Evolutionary conservation across 352 stramenopile species (phyloP), one percentile per base, ranked within the genome.

Genomic region (Globisporangium acanthophoron): DNA sequence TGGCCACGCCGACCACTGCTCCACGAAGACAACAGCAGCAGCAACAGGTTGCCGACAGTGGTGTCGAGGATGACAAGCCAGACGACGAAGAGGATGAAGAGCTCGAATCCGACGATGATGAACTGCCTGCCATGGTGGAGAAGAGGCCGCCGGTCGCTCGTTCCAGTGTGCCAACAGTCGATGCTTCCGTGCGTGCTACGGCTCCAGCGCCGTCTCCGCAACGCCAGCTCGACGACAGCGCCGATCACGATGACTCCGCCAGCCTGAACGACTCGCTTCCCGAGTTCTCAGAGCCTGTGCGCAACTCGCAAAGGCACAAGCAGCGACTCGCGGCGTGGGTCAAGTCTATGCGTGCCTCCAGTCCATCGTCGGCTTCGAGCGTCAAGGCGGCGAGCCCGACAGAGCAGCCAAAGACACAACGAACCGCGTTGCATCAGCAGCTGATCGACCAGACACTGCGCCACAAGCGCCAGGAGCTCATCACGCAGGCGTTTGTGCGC

Each of bases 101-200:
- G 0, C 53, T 57, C 3, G 56, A 87, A 4, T 49, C 44, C 16
- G 70, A 69, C 0, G 58, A 72, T 0, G 64, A 77, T 15, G 71
- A 87, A 11, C 56, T 89, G 1, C 81, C 81, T 33, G 35, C 45
- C 3, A 84, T 88, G 75, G 61, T 88, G 35, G 78, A 89, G 58
- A 87, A 71, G 29, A 62, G 50, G 20, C 44, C 44, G 15, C 61
- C 39, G 40, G 1, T 52, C 3, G 41, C 46, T 64, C 15, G 20
- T 13, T 31, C 8, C n/a, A 51, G 12, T 5, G 33, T 21, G 16
- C 16, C 31, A 39, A 13, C 11, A 41, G 18, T 29, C 47, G 29
- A 8, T 64, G 5, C 37, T 13, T 45, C 13, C 11, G 20, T 35
- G 3, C 51, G 11, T 20, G 20, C 53, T 15, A 5, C 59, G 9